These are phyloP conservation scores for Colletotrichum spaethianum DNA, from an alignment of 2,329 filamentous ascomycete genomes.

Conservation along the genomic window DNA sequence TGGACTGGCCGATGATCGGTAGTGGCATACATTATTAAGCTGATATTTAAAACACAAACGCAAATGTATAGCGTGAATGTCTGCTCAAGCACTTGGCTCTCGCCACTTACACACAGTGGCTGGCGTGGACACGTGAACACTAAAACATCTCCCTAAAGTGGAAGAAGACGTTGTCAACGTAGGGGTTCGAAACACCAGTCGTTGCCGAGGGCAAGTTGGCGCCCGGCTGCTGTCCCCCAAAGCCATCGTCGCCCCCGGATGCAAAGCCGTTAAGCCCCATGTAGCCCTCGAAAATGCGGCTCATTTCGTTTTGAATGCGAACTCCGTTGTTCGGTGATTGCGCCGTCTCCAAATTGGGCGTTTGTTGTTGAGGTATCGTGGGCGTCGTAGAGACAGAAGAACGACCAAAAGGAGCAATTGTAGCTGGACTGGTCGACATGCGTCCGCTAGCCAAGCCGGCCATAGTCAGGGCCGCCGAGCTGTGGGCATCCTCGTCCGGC, in stretches of 20 bases:
- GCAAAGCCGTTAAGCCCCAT: conserved; percentile 54
- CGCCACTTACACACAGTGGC: background rate
- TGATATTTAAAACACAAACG: background rate
- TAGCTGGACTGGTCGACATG: conserved; percentile 41
- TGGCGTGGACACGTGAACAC: background rate
- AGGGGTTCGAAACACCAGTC: conserved; percentile 42
- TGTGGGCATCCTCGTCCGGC: conserved; percentile 63
- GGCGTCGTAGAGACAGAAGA: conserved; percentile 45
- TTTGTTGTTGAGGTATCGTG: conserved; percentile 36
- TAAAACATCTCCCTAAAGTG: conserved; percentile 57
- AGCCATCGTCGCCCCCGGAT: conserved; percentile 47
- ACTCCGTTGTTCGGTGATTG: conserved; percentile 57
- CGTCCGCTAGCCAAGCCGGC: conserved; percentile 65
- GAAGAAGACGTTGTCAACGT: conserved; percentile 51
- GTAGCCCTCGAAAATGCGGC: conserved; percentile 59
- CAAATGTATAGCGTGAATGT: conserved; percentile 15
- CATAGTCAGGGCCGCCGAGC: conserved; percentile 68
- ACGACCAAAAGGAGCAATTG: conserved; percentile 48
- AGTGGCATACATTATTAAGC: conserved; percentile 1
- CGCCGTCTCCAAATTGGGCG: conserved; percentile 21
- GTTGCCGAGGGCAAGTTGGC: conserved; percentile 42
- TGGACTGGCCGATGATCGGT: background rate
- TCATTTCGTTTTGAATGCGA: conserved; percentile 69
- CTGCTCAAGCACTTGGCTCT: background rate
- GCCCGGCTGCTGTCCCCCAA: conserved; percentile 43